Base-by-base conservation (phyloP, 352 stramenopile species). In the Phytophthora constricta region DNA sequence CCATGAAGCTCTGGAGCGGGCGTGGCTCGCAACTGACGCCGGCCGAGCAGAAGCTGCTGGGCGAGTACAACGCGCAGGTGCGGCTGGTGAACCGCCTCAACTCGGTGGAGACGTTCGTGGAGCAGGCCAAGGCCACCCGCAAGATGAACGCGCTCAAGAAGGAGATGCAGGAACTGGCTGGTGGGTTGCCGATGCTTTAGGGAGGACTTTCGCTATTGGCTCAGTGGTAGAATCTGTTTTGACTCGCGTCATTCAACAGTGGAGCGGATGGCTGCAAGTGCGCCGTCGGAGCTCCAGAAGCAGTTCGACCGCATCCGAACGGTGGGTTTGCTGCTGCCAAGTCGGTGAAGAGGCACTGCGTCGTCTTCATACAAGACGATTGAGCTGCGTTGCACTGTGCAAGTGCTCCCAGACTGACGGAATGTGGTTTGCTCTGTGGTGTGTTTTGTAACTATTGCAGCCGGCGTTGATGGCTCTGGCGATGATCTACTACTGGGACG, bases 61-160 rank as follows among this genome's bases (percentile, higher is more conserved):
- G 58, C 39, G 62, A 86, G 57, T 95, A 93, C 72, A 95, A 95
- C 51, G 79, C 80, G 37, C 87, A 95, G 62, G 83, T 95, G 58
- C 75, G 72, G 26, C 72, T 95, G 39, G 87, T 93, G 20, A 92
- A 93, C 61, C 78, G 80, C 55, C 84, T 96, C 55, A 94, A 93
- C 73, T 93, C 86, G 61, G 86, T 96, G 58, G 84, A 96, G 71
- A 96, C 84, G 61, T 96, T 96, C 52, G 87, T 96, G 48, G 87
- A 93, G 66, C 87, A 96, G 65, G 90, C 87, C 58, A 96, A 94
- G 70, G 81, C 87, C 22, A 91, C 87, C 31, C 86, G 87, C 52
- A 84, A 88, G 71, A 94, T 96, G 87, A 96, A 96, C 65, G 62
- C 75, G 17, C 56, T 94, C 54, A 93, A 96, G 74, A 94, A 93